Percentiles rank a stretch among this genome's conserved stretches.
Conservation (phyloP, 257 asterid genomes). For the Solanum sparsipilum region DNA sequence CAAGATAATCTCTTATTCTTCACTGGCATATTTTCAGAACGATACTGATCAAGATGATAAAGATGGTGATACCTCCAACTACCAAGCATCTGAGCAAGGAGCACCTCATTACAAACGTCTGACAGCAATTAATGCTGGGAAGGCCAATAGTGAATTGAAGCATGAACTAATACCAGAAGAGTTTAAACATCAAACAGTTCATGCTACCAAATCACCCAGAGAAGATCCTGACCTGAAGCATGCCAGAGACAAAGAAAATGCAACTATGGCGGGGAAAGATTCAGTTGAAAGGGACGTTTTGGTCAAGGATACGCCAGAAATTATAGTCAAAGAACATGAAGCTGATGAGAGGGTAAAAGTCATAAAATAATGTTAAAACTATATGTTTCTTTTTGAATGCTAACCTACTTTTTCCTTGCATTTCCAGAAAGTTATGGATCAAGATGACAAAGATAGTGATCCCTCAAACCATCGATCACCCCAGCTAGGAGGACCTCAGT, state of each 20-base stretch:
- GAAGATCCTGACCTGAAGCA: neutral
- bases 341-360: constrained; percentile 16
- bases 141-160: neutral
- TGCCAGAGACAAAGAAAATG: constrained; percentile 4
- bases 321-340: neutral
- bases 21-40: neutral
- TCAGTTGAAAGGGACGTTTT: constrained; percentile 41
- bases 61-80: neutral
- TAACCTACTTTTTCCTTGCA: neutral
- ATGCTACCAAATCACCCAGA: neutral
- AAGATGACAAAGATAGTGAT: neutral
- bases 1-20: neutral
- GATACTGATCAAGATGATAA: neutral
- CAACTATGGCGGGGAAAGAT: constrained; percentile 32
- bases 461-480: neutral
- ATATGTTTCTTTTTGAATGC: neutral
- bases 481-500: neutral
- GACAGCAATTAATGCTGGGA: neutral
- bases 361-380: neutral
- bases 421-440: neutral
- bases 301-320: constrained; percentile 5
- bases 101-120: neutral
- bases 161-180: neutral
- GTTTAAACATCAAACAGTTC: neutral
- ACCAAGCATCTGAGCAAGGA: neutral